Evolutionary conservation across 352 stramenopile genomes (phyloP), one percentile per base, ranked within the genome.

Genomic region (Aphanomyces astaci): DNA sequence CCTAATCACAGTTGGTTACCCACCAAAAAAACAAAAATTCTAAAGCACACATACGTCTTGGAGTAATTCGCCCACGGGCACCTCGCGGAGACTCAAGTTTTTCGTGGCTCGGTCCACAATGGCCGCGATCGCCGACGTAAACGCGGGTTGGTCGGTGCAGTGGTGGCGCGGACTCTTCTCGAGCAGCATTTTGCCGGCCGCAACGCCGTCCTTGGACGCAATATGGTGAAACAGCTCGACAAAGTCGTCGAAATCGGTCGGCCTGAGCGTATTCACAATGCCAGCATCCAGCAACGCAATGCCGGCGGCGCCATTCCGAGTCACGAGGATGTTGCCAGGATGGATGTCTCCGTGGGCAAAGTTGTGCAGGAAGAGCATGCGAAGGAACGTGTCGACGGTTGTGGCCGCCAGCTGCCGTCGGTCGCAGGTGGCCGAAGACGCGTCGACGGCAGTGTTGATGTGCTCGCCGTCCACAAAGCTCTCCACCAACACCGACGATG

Each of bases 331-430:
- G 70, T 97, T 98, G 36, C 92, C 92, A 49, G 90, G 90, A 71
- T 97, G 92, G n/a, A 98, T 71, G 72, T 98, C 91, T 39, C 87
- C 87, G 59, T 97, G 90, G 13, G 93, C 85, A 75, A 98, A 98
- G 66, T 98, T 98, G 73, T 98, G 89, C 9, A 97, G 76, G 53
- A 98, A 98, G 0, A 98, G 90, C 96, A 98, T 98, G 43, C 90
- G 86, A 15, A 96, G 71, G 69, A 94, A 96, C 9, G 86, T 77
- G 70, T 95, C 84, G 1, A 96, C 75, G n/a, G 93, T 84, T 22
- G 95, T 78, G 1, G 75, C 81, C 9, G 84, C 88, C 2, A 95
- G 76, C 1, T 75, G 88, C 27, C 81, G 80, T 15, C 79, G 75
- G 15, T 77, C 78, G 0, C 65, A 54, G 46, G 88, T 74, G 40